These are phyloP conservation scores for Gossypium longicalyx DNA, from an alignment of 345 rosid genomes.

Conservation along the genomic window DNA sequence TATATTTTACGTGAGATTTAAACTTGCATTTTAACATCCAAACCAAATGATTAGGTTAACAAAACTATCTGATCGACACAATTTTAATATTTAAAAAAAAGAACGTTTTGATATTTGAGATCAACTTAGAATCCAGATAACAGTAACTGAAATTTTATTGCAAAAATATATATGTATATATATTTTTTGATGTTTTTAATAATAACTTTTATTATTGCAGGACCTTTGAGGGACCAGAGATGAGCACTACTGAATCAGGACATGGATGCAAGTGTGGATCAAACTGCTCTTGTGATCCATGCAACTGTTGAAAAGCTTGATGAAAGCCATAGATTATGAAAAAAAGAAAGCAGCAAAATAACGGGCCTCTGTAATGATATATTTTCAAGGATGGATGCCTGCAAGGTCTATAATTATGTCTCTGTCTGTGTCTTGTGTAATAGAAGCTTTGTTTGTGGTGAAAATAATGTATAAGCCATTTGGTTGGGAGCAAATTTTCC, in stretches of 20 bases:
- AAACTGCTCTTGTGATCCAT: slow-evolving; percentile 56
- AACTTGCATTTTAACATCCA: too few species aligned
- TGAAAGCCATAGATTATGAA: background rate
- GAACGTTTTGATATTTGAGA: too few species aligned
- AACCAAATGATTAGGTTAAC: too few species aligned
- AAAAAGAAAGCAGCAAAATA: slow-evolving; percentile 14
- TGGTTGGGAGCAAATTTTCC: background rate
- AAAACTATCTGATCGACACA: too few species aligned
- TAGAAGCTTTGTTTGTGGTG: background rate
- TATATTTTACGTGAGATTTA: too few species aligned
- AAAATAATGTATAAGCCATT: too few species aligned
- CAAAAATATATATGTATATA: too few species aligned
- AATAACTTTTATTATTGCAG: slow-evolving; percentile 16
- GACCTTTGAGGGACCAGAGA: slow-evolving; percentile 30
- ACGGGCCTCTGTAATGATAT: background rate
- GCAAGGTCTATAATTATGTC: background rate
- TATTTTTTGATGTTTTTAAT: background rate
- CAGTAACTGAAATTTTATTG: too few species aligned
- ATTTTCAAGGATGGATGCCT: background rate
- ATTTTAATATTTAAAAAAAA: too few species aligned
- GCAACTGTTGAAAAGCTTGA: slow-evolving; percentile 28
- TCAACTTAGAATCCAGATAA: too few species aligned
- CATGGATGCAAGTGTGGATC: slow-evolving; percentile 68
- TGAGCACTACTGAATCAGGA: slow-evolving; percentile 35
- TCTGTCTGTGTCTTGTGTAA: background rate